Percentiles rank a stretch among this genome's conserved stretches.
Evolutionary conservation across 2,329 filamentous ascomycete genomes (phyloP).

Genomic region (Dactylellina drechsleri): DNA sequence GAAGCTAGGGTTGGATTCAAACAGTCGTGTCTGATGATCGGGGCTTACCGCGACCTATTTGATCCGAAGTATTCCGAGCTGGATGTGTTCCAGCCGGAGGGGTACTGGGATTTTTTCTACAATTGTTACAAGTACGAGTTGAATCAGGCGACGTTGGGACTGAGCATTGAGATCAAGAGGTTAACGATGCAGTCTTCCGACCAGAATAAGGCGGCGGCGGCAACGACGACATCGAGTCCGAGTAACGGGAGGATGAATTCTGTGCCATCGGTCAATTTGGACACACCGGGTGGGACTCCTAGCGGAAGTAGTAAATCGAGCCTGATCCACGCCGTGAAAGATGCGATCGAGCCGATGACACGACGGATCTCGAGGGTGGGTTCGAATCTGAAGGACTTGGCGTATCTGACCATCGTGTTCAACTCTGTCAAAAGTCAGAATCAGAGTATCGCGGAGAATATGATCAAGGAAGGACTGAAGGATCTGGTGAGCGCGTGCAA

Average conservation of each 20-base stretch:
- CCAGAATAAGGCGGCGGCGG: not conserved
- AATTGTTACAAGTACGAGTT: slow-evolving; percentile 2
- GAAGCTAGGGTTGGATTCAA: not conserved
- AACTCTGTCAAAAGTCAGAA: not conserved
- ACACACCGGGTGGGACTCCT: not conserved
- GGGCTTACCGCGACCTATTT: slow-evolving; percentile 2
- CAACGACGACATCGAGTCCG: not conserved
- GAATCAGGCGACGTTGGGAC: not conserved
- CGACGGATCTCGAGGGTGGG: not conserved
- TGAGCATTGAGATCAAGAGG: not conserved
- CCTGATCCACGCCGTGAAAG: not conserved
- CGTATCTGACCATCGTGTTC: not conserved
- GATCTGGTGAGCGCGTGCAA: not conserved
- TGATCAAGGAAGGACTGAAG: not conserved
- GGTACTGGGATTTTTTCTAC: slow-evolving; percentile 1
- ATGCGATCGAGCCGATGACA: not conserved
- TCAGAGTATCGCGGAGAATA: not conserved
- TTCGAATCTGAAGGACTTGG: not conserved
- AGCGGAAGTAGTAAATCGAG: not conserved
- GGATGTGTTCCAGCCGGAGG: not conserved
- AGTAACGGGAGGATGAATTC: too few species aligned
- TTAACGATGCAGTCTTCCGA: too few species aligned
- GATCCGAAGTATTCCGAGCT: slow-evolving; percentile 4
- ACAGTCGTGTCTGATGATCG: not conserved
- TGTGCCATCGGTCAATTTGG: not conserved